These are phyloP conservation scores for Phytopythium litorale DNA, from an alignment of 352 stramenopile species.

Conservation along the genomic window DNA sequence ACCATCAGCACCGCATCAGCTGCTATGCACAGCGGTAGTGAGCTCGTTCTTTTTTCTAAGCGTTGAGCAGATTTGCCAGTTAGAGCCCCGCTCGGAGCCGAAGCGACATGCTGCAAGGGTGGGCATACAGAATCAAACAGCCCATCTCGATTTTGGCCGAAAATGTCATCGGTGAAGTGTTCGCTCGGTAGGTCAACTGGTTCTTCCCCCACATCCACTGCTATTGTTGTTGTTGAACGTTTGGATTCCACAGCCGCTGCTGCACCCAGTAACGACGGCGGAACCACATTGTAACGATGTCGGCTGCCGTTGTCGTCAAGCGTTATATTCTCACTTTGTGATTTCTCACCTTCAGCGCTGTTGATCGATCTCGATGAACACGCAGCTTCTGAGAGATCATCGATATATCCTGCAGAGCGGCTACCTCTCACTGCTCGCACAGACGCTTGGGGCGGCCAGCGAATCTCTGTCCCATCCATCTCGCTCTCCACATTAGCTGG, in stretches of 20 bases:
- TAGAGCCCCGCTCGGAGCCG: background rate
- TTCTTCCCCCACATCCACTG: background rate
- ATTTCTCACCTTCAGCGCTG: background rate
- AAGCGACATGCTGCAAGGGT: too few species aligned
- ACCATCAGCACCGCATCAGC: constrained; percentile 26
- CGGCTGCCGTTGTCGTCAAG: background rate
- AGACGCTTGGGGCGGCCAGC: background rate
- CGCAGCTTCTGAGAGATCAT: background rate
- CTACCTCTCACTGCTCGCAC: background rate
- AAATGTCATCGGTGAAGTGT: background rate
- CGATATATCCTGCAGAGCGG: background rate
- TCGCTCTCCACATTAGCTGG: background rate
- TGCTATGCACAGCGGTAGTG: constrained; percentile 24
- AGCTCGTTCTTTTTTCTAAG: background rate
- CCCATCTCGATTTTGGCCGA: background rate
- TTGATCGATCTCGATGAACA: background rate
- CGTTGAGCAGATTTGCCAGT: background rate
- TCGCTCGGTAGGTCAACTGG: background rate
- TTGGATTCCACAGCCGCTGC: background rate
- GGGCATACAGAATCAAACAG: background rate
- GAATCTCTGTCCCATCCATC: background rate
- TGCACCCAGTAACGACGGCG: background rate
- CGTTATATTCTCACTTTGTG: background rate
- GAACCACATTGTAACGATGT: background rate
- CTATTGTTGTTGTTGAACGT: background rate